A percentile compares a stretch with the other conserved stretches of the same genome.
These are phyloP conservation scores for Fusarium nelsonii DNA, from an alignment of 2,329 filamentous ascomycete genomes.

Conservation along the genomic window DNA sequence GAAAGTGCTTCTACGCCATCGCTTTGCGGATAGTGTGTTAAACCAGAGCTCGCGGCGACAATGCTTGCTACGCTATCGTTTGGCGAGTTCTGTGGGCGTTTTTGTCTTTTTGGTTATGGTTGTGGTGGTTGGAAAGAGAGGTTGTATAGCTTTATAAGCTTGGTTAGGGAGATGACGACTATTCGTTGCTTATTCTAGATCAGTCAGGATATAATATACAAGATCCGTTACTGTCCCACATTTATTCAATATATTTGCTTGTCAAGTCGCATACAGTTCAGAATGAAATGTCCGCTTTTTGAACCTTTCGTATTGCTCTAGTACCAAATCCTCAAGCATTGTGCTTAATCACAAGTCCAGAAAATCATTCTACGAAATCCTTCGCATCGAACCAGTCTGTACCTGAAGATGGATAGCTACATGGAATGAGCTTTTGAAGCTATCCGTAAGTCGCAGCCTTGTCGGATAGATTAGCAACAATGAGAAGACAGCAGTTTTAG, in stretches of 20 bases:
- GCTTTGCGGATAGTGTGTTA: constrained; percentile 64
- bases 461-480: neutral
- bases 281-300: neutral
- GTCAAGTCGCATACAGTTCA: no score
- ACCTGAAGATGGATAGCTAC: no score
- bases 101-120: constrained; percentile 32
- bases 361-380: no score
- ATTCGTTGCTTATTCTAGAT: neutral
- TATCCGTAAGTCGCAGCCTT: neutral
- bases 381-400: no score
- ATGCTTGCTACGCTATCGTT: constrained; percentile 67
- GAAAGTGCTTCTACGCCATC: constrained; percentile 69
- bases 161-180: constrained; percentile 4
- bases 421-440: neutral
- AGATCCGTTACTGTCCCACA: constrained; percentile 32
- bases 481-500: neutral
- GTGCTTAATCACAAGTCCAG: no score
- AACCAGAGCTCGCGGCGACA: constrained; percentile 63
- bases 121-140: neutral
- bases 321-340: no score
- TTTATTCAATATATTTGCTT: neutral
- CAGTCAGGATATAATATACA: constrained; percentile 20
- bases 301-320: no score
- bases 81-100: constrained; percentile 62
- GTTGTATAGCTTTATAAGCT: neutral